phyloP scores from a whole-genome alignment of 352 stramenopile species.

The Pythium brassicae region DNA sequence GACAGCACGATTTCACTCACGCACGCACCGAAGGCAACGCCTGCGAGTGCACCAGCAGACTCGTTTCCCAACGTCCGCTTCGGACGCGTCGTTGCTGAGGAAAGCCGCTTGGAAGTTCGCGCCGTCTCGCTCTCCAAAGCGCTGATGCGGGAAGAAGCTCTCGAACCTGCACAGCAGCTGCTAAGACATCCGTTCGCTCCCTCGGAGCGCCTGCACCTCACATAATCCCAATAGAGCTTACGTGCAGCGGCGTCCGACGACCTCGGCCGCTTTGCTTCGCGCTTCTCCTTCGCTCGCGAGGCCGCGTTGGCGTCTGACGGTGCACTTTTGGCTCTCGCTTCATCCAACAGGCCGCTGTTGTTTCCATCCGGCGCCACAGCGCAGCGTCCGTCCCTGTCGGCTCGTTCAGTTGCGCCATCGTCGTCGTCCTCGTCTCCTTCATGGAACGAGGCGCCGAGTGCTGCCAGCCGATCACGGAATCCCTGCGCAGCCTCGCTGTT shows the following conservation, averaged over 20 bases:
- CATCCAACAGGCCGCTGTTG: background rate
- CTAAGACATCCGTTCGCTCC: background rate
- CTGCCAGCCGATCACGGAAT: slow-evolving; percentile 32
- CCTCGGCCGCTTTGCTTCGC: slow-evolving; percentile 1
- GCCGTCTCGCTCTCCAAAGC: background rate
- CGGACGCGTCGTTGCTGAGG: background rate
- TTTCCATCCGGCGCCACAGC: background rate
- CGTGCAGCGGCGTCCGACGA: background rate
- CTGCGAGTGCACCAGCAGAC: background rate
- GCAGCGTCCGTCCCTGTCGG: background rate
- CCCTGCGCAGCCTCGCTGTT: slow-evolving; percentile 31
- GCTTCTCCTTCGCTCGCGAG: background rate
- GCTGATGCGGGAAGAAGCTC: background rate
- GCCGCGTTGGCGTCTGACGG: background rate
- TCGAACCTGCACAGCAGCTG: background rate
- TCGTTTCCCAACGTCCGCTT: background rate
- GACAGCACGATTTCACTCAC: background rate
- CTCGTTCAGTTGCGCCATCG: too few relatives aligned
- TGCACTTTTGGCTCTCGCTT: background rate
- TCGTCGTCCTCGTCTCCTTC: background rate
- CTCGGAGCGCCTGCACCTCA: background rate
- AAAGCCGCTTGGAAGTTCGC: background rate
- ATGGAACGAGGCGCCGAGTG: background rate
- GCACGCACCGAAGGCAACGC: slow-evolving; percentile 5
- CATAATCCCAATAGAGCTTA: background rate